phyloP scores from a whole-genome alignment of 257 asterid species.

The Capsicum rhomboideum region DNA sequence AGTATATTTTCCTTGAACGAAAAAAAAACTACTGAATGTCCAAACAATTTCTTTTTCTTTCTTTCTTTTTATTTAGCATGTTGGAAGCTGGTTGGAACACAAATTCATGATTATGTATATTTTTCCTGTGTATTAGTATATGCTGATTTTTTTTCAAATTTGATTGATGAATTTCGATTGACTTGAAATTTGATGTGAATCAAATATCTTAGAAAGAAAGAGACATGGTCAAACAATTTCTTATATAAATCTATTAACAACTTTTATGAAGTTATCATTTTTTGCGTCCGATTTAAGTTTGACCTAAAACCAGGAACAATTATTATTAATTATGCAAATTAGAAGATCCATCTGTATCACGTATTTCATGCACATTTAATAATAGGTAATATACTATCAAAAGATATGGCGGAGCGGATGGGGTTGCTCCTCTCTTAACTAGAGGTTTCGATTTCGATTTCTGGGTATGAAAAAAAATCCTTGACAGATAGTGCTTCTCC shows the following conservation, averaged over 20 bases:
- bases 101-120: neutral
- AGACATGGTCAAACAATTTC: neutral
- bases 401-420: no score
- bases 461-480: no score
- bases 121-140: neutral
- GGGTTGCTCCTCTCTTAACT: no score
- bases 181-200: no score
- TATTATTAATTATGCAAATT: neutral
- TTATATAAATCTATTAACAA: neutral
- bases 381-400: no score
- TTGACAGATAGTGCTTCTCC: no score
- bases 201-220: neutral
- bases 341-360: neutral
- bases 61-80: no score
- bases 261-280: neutral
- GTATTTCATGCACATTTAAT: neutral
- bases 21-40: no score
- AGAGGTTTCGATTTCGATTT: no score
- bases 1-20: no score
- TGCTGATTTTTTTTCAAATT: neutral
- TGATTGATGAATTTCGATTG: no score
- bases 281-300: neutral
- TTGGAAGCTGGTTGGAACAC: neutral
- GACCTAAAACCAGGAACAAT: neutral
- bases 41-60: no score